Evolutionary conservation across 495 filamentous ascomycete genomes (phyloP).

Genomic region (Aspergillus ellipticus): DNA sequence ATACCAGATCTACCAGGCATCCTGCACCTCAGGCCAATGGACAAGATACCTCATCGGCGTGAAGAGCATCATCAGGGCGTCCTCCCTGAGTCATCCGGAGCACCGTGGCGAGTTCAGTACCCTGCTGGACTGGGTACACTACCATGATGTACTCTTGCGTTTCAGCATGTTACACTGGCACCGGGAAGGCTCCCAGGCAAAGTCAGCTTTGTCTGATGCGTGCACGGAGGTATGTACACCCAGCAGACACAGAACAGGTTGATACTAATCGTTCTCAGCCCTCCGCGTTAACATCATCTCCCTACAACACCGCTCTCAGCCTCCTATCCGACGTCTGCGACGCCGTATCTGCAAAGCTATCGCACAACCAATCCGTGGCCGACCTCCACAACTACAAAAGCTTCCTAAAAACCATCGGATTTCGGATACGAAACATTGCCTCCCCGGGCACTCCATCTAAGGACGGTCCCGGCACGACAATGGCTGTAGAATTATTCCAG

Average conservation of each 20-base stretch:
- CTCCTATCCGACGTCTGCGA: conserved; percentile 6
- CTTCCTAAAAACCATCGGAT: background rate
- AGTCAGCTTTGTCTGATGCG: background rate
- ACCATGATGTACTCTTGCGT: conserved; percentile 6
- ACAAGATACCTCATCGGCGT: conserved; percentile 6
- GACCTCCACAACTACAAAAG: background rate
- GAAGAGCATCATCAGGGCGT: conserved; percentile 5
- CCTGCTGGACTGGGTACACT: conserved; percentile 14
- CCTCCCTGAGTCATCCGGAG: background rate
- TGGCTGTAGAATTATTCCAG: conserved; percentile 7
- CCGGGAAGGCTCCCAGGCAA: background rate
- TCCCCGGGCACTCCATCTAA: background rate
- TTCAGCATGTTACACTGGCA: conserved; percentile 14
- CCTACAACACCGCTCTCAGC: background rate
- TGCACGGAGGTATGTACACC: background rate
- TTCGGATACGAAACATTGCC: background rate
- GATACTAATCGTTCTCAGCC: background rate
- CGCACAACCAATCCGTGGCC: background rate
- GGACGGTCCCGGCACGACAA: background rate
- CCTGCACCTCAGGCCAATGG: conserved; percentile 15
- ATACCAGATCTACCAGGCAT: conserved; percentile 8
- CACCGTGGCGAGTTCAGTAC: background rate
- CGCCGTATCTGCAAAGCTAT: background rate
- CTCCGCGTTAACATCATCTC: background rate
- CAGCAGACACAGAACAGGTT: background rate